These are phyloP conservation scores for Crassisporium funariophilum DNA, from an alignment of 768 basidiomycete species.

Conservation along the genomic window DNA sequence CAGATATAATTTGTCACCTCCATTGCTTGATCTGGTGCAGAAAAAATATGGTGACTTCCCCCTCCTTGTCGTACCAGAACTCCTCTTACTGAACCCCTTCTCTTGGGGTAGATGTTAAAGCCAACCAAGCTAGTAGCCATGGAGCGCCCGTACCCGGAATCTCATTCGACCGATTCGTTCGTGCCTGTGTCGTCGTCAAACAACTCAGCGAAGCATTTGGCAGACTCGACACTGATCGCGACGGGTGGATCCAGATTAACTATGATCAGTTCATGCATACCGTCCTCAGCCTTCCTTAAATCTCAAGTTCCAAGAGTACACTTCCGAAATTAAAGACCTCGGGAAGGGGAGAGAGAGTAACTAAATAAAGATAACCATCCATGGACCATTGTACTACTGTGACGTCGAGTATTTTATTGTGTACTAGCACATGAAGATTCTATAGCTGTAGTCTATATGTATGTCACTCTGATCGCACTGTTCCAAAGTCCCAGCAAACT, in stretches of 20 bases:
- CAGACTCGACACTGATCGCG: slow-evolving; percentile 61
- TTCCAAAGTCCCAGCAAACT: too few relatives aligned
- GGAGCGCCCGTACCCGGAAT: slow-evolving; percentile 54
- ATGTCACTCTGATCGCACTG: too few relatives aligned
- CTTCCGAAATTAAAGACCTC: too few relatives aligned
- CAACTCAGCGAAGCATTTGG: slow-evolving; percentile 75
- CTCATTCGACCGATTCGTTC: slow-evolving; percentile 85
- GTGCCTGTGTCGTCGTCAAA: slow-evolving; percentile 82
- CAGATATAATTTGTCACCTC: slow-evolving; percentile 70
- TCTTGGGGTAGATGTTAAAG: slow-evolving; percentile 59
- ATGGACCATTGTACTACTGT: too few relatives aligned
- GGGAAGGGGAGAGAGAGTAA: too few relatives aligned
- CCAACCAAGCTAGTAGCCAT: slow-evolving; percentile 36
- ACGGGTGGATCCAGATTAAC: slow-evolving; percentile 75
- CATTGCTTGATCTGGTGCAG: slow-evolving; percentile 64
- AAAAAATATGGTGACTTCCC: slow-evolving; percentile 72
- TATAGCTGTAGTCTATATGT: too few relatives aligned
- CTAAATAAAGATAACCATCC: too few relatives aligned
- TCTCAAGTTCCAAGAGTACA: too few relatives aligned
- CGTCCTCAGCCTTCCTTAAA: slow-evolving; percentile 63
- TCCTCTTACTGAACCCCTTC: slow-evolving; percentile 29
- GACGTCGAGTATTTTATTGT: too few relatives aligned
- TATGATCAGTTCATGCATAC: slow-evolving; percentile 76
- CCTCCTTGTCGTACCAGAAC: not conserved
- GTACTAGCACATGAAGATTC: too few relatives aligned